phyloP scores from a whole-genome alignment of 805 yeast genomes.

The Yamadazyma kitorensis region DNA sequence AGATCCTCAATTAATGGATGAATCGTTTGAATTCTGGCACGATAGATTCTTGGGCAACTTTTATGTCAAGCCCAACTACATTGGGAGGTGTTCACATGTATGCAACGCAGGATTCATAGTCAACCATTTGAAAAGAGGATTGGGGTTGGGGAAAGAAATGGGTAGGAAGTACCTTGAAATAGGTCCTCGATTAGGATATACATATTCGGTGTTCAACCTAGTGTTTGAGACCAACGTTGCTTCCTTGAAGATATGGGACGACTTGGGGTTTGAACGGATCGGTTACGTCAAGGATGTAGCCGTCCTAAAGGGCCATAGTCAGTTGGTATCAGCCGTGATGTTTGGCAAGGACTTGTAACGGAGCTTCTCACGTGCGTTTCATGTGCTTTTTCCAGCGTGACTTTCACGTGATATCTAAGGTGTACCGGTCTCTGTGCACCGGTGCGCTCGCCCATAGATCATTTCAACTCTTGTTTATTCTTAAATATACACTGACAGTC shows the following conservation, averaged over 20 bases:
- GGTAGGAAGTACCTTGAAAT: conserved; percentile 64
- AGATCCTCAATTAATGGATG: conserved; percentile 28
- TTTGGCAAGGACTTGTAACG: conserved; percentile 71
- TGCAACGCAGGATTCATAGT: conserved; percentile 90
- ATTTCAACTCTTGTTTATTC: too few species aligned
- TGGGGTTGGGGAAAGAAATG: conserved; percentile 65
- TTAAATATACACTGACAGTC: conserved; percentile 29
- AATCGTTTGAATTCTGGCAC: conserved; percentile 43
- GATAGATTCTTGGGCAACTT: conserved; percentile 63
- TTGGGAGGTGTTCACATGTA: conserved; percentile 79
- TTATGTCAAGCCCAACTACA: conserved; percentile 82
- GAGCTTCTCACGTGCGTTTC: too few species aligned
- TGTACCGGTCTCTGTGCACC: too few species aligned
- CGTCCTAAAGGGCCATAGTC: conserved; percentile 57
- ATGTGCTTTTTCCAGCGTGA: too few species aligned
- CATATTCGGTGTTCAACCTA: conserved; percentile 80
- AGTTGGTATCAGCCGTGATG: conserved; percentile 72
- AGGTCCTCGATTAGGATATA: conserved; percentile 80
- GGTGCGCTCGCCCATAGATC: too few species aligned
- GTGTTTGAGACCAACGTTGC: conserved; percentile 82
- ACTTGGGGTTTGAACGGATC: conserved; percentile 73
- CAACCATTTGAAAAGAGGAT: conserved; percentile 54
- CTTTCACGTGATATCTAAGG: too few species aligned
- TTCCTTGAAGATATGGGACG: conserved; percentile 77
- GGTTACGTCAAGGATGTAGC: conserved; percentile 79